A percentile compares a stretch with the other conserved stretches of the same genome.
Conservation (phyloP, 768 basidiomycete species). For the Termitomyces sp. region DNA sequence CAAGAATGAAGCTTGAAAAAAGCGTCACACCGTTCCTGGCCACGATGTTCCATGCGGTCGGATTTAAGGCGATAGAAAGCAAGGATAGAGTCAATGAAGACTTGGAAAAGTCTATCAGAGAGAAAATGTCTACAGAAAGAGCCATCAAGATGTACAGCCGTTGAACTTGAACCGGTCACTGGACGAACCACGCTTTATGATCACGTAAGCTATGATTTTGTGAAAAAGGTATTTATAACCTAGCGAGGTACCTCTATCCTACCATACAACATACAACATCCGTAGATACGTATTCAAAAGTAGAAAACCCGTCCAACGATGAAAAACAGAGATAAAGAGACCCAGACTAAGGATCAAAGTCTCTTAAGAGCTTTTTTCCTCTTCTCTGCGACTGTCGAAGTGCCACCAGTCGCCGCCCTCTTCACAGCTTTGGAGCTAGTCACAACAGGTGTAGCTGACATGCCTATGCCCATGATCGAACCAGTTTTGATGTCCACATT, state of each 20-base stretch:
- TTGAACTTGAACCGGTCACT: conserved; percentile 4
- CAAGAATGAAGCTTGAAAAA: not conserved
- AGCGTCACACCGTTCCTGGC: conserved; percentile 75
- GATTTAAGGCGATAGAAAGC: conserved; percentile 82
- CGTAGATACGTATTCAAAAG: conserved; percentile 6
- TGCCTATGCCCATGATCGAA: conserved; percentile 22
- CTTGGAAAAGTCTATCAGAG: conserved; percentile 57
- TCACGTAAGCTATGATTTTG: conserved; percentile 7
- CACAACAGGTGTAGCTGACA: conserved; percentile 24
- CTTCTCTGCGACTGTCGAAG: conserved; percentile 61
- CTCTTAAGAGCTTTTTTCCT: conserved; percentile 86
- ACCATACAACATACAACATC: conserved; percentile 6
- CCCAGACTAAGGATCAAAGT: conserved; percentile 32
- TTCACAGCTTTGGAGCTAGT: conserved; percentile 61
- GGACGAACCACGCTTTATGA: not conserved
- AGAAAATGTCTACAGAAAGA: conserved; percentile 6
- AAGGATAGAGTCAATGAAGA: conserved; percentile 60
- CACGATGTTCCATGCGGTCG: conserved; percentile 92
- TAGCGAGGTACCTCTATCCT: conserved; percentile 2
- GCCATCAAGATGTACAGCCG: conserved; percentile 14
- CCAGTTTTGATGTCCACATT: conserved; percentile 45
- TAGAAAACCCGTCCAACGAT: not conserved
- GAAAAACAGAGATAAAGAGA: not conserved
- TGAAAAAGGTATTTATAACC: too few species aligned
- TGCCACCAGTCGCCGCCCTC: conserved; percentile 51